These are phyloP conservation scores for Carex kokanica DNA, from an alignment of 176 grass and related monocot species.

Conservation along the genomic window DNA sequence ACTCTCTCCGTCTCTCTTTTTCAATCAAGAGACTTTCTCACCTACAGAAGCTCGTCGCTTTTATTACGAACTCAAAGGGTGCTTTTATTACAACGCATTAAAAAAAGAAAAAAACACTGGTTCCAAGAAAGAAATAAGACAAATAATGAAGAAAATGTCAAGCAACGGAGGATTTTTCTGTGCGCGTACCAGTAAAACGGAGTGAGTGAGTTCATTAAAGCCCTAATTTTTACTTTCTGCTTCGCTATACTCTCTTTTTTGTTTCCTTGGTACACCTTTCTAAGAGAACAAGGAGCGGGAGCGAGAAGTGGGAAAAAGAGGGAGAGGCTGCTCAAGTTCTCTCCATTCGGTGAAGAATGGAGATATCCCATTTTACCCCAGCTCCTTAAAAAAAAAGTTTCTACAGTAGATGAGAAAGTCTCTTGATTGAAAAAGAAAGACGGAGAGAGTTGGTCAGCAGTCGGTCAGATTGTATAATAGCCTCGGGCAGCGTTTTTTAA, in stretches of 20 bases:
- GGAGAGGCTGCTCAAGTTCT: not conserved
- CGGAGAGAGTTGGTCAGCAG: too few relatives aligned
- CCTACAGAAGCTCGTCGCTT: too few relatives aligned
- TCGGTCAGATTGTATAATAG: too few relatives aligned
- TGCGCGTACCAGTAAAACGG: not conserved
- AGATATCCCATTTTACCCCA: not conserved
- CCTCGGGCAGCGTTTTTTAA: too few relatives aligned
- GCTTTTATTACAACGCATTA: not conserved
- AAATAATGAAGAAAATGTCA: conserved; percentile 1
- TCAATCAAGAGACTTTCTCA: too few relatives aligned
- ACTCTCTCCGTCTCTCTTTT: too few relatives aligned
- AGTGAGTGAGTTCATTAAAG: not conserved
- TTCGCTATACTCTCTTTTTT: not conserved
- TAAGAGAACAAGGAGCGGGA: conserved; percentile 6
- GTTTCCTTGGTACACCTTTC: not conserved
- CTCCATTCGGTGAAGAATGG: not conserved
- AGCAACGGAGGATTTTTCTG: not conserved
- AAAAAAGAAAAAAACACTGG: not conserved
- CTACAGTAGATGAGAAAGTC: too few relatives aligned
- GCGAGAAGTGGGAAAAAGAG: conserved; percentile 12
- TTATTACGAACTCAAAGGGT: not conserved
- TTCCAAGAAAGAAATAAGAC: not conserved
- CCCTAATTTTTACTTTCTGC: conserved; percentile 2
- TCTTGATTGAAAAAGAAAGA: too few relatives aligned
- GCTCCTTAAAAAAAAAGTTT: too few relatives aligned